Evolutionary conservation across 345 rosid genomes (phyloP), one percentile per base, ranked within the genome.

Genomic region (Ceriops zippeliana): DNA sequence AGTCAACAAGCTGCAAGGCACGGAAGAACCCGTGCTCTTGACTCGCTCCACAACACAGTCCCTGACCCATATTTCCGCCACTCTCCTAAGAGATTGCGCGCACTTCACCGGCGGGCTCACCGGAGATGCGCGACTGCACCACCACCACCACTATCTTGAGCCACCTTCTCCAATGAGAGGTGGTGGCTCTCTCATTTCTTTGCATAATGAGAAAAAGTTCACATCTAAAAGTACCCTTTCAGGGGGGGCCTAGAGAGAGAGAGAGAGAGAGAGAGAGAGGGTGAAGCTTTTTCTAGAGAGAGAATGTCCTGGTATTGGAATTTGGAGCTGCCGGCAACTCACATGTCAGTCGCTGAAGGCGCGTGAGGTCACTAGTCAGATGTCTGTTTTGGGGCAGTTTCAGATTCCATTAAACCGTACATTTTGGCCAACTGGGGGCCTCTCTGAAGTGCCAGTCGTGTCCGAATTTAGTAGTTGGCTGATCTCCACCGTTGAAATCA

Each of bases 1-100:
- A 22, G 58, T 90, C 93, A 16, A 97, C 98, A 54, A 76, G 73
- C 86, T 89, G 97, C 3, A 89, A 90, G n/a, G 97, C 89, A 30
- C 79, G 68, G 63, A 90, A 90, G 31, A 96, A 73, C 7, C 83
- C 90, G 71, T 87, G 83, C 75, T 92, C 98, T 42, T 82, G 85
- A 77, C 65, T 83, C 63, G 86, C 75, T 17, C 76, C 83, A 66
- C 98, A 96, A 77, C 99, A 92, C 79, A 90, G 74, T 49, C 93
- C 89, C 83, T 96, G 99, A 63, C 99, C 99, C 99, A 96, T 96
- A 6, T 34, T 32, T 51, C 5, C 49, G 24, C 59, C 15, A 22
- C 27, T 49, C 61, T 1, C 22, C 37, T 47, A 58, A 32, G 47
- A 24, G 61, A 11, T 2, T 6, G 24, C n/a, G 47, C 71, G 47